These are phyloP conservation scores for Penicillium sp. DNA, from an alignment of 2,329 filamentous ascomycete species.

Conservation along the genomic window DNA sequence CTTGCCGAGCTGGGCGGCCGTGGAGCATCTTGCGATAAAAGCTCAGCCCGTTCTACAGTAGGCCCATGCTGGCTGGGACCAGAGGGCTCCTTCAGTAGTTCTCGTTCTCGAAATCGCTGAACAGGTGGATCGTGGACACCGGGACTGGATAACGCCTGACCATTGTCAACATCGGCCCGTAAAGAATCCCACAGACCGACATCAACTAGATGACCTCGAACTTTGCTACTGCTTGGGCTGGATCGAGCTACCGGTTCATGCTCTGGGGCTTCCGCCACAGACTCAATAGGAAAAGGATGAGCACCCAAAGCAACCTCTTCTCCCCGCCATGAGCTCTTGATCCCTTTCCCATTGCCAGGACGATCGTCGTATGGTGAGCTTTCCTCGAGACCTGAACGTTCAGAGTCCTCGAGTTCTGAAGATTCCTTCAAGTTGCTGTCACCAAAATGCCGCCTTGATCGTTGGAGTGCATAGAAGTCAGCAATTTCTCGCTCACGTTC, in stretches of 20 bases:
- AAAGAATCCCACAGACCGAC: conserved; percentile 72
- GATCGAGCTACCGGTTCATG: conserved; percentile 30
- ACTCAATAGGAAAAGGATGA: conserved; percentile 37
- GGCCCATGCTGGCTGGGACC: conserved; percentile 44
- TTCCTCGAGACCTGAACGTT: conserved; percentile 53
- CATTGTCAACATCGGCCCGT: conserved; percentile 44
- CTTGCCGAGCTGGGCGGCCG: conserved; percentile 50
- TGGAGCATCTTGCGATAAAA: conserved; percentile 45
- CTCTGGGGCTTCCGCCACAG: conserved; percentile 36
- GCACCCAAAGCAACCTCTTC: conserved; percentile 44
- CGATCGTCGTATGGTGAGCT: conserved; percentile 39
- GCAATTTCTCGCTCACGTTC: conserved; percentile 87
- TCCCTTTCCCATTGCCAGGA: conserved; percentile 49
- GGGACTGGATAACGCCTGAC: conserved; percentile 42
- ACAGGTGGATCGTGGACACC: conserved; percentile 51
- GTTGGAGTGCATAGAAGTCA: conserved; percentile 89
- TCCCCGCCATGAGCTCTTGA: conserved; percentile 58
- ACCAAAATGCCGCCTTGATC: conserved; percentile 83
- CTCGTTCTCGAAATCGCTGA: conserved; percentile 53
- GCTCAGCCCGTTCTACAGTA: conserved; percentile 53
- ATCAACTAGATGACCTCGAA: conserved; percentile 73
- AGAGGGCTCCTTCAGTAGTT: conserved; percentile 39
- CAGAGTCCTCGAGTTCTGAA: conserved; percentile 73
- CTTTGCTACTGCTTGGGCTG: conserved; percentile 50
- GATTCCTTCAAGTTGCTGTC: conserved; percentile 81